phyloP scores from a whole-genome alignment of 2,329 filamentous ascomycete species.

The Cytospora chrysosperma region DNA sequence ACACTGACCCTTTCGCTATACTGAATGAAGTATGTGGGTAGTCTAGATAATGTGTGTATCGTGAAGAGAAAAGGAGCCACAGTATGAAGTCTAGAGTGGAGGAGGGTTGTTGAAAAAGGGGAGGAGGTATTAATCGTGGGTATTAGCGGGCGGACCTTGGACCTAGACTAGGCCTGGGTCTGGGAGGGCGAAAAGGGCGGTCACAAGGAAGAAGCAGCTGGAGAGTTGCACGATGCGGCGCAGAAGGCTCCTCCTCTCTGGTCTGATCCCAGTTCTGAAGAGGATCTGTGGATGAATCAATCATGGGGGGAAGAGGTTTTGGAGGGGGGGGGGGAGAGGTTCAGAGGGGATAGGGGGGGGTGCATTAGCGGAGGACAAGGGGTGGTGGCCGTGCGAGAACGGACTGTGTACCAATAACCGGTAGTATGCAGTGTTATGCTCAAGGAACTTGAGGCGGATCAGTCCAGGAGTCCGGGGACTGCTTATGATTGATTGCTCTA shows the following conservation, averaged over 20 bases:
- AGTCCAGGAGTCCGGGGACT: background rate
- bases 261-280: background rate
- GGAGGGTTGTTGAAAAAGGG: background rate
- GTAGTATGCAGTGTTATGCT: background rate
- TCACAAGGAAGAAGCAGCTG: conserved; percentile 14
- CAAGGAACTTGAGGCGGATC: background rate
- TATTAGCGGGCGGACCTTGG: background rate
- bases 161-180: background rate
- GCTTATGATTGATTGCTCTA: background rate
- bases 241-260: background rate
- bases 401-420: background rate
- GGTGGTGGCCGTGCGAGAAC: background rate
- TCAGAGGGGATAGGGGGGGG: background rate
- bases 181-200: conserved; percentile 18
- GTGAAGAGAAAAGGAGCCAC: background rate
- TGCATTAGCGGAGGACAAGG: background rate
- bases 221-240: conserved; percentile 1
- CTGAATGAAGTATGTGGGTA: background rate
- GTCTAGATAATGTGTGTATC: background rate
- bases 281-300: background rate
- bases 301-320: background rate
- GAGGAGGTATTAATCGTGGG: background rate
- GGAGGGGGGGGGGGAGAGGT: background rate
- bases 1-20: background rate
- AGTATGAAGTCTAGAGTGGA: background rate